These are phyloP conservation scores for Bromus sterilis DNA, from an alignment of 176 grass and related monocot species.

Conservation along the genomic window DNA sequence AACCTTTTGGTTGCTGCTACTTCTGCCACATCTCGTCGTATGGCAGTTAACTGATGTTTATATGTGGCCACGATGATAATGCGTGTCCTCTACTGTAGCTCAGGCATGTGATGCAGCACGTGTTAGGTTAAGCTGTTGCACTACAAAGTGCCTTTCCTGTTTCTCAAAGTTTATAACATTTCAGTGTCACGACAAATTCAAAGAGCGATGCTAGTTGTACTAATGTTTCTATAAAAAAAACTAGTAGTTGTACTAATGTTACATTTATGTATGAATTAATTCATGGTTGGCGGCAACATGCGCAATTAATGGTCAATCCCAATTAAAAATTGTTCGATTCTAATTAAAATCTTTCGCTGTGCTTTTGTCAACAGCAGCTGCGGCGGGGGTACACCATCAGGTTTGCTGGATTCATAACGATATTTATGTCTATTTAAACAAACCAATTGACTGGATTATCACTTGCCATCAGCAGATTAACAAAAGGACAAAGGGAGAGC, in stretches of 20 bases:
- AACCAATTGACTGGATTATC: not conserved
- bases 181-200: not conserved
- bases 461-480: not conserved
- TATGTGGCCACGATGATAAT: not conserved
- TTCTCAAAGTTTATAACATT: not conserved
- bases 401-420: slow-evolving; percentile 10
- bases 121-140: slow-evolving; percentile 44
- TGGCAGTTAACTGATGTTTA: not conserved
- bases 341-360: not conserved
- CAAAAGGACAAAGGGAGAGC: not conserved
- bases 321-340: not conserved
- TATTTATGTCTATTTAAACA: no score
- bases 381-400: not conserved
- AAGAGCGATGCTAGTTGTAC: not conserved
- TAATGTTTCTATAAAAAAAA: not conserved
- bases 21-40: slow-evolving; percentile 1
- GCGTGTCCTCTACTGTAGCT: not conserved
- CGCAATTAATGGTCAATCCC: not conserved
- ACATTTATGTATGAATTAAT: not conserved
- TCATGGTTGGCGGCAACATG: not conserved
- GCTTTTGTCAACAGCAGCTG: not conserved
- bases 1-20: not conserved
- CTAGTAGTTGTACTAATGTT: not conserved
- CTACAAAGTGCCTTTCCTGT: slow-evolving; percentile 18
- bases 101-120: slow-evolving; percentile 3